Percentiles rank a stretch among this genome's conserved stretches.
Conservation (phyloP, 1,284 basidiomycete species). For the Ustilago trichophora region DNA sequence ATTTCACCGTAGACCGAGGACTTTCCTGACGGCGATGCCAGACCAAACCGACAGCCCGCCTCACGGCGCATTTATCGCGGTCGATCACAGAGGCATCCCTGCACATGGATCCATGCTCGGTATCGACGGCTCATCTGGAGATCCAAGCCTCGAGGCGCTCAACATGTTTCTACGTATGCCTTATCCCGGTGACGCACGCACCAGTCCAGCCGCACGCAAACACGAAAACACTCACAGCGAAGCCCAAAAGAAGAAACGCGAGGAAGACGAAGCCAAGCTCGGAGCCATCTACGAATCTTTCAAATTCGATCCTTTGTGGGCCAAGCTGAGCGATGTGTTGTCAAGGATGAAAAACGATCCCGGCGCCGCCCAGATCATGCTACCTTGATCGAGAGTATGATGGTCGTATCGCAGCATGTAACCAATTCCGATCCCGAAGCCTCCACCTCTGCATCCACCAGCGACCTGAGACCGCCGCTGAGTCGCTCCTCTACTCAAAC, state of each 20-base stretch:
- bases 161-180: conserved; percentile 5
- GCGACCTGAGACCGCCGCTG: too few species aligned
- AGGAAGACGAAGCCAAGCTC: conserved; percentile 69
- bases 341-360: conserved; percentile 60
- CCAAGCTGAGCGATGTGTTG: conserved; percentile 59
- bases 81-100: conserved; percentile 11
- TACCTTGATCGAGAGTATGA: conserved; percentile 71
- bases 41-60: conserved; percentile 10
- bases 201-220: conserved; percentile 10
- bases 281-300: conserved; percentile 63
- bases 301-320: conserved; percentile 60
- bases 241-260: conserved; percentile 68
- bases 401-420: conserved; percentile 96
- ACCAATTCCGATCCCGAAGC: conserved; percentile 36
- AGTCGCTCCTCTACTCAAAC: too few species aligned
- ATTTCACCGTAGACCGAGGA: too few species aligned
- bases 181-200: background rate
- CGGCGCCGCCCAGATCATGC: conserved; percentile 60
- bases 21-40: conserved; percentile 9
- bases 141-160: background rate
- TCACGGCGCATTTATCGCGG: conserved; percentile 12
- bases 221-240: conserved; percentile 19
- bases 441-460: conserved; percentile 10
- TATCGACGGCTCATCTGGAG: conserved; percentile 1
- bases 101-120: background rate